A percentile compares a stretch with the other conserved stretches of the same genome.
These are phyloP conservation scores for Penicillium sp. DNA, from an alignment of 2,329 filamentous ascomycete species.

Conservation along the genomic window DNA sequence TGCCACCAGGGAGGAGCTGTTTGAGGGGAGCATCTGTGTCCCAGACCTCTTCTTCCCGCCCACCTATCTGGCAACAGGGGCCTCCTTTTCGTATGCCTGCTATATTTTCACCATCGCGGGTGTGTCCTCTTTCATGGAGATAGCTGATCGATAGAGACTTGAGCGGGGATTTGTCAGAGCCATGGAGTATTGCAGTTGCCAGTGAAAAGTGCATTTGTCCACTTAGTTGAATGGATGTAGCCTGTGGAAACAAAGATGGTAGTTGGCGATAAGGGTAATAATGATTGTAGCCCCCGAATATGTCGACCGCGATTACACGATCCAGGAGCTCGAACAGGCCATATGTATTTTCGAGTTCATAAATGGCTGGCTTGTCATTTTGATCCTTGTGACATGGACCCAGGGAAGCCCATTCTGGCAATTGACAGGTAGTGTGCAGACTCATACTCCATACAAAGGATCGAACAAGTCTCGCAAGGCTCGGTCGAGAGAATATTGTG, in stretches of 20 bases:
- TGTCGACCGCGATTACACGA: neutral
- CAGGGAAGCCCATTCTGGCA: neutral
- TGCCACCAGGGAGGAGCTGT: neutral
- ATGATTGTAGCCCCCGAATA: neutral
- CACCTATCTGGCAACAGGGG: too few relatives aligned
- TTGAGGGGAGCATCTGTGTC: neutral
- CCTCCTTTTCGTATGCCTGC: too few relatives aligned
- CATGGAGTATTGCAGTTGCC: neutral
- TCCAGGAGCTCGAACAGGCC: neutral
- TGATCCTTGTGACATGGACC: neutral
- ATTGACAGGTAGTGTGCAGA: neutral
- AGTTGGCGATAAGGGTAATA: neutral
- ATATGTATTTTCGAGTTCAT: neutral
- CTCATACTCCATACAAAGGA: conserved; percentile 3
- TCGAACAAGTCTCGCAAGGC: neutral
- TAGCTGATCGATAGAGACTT: neutral
- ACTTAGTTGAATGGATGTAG: neutral
- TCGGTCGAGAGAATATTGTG: neutral
- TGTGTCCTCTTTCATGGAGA: neutral
- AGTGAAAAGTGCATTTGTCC: conserved; percentile 1
- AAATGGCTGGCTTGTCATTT: neutral
- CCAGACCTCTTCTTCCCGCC: neutral
- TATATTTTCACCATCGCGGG: too few relatives aligned
- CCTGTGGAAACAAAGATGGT: neutral
- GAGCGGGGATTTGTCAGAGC: neutral